Base-by-base conservation (phyloP, 2,329 filamentous ascomycete genomes). In the Graphium sp. region DNA sequence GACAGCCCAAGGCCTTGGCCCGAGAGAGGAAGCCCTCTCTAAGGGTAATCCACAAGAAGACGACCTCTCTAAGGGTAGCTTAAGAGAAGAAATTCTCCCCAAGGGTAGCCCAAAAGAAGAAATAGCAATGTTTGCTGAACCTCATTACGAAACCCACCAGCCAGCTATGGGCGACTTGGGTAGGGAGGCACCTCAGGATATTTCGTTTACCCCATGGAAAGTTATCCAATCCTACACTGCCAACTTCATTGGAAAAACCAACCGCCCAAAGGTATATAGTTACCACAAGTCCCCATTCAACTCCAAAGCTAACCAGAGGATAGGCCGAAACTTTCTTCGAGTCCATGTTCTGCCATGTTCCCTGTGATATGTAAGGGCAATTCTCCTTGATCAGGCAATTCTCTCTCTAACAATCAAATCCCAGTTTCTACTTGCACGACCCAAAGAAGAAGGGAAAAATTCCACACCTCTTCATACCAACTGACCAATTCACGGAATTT, bases 371-470 rank as follows among this genome's bases (percentile, higher is more conserved):
- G 29, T 31, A 15, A 34, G 36, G 41, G 25, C 41, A 30, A n/a
- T n/a, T n/a, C n/a, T n/a, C n/a, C n/a, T n/a, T n/a, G n/a, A n/a
- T n/a, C n/a, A n/a, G n/a, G n/a, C n/a, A n/a, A n/a, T n/a, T n/a
- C n/a, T n/a, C n/a, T n/a, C n/a, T n/a, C n/a, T n/a, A n/a, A n/a
- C n/a, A n/a, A n/a, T n/a, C n/a, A n/a, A n/a, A n/a, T n/a, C n/a
- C n/a, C n/a, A 81, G 76, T 31, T 83, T 75, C 48, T 84, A 79
- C 45, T 43, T 83, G 20, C 60, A 72, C 43, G 55, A 66, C 26
- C 64, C 67, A 0, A 37, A 43, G 11, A 46, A 53, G 4, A 38
- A 53, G 6, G 49, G 55, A 10, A 47, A 55, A 18, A 61, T 60
- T 28, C 68, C 74, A 2, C 54, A 77, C 16, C 48, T 87, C 15